Evolutionary conservation across 148 eudicot genomes (phyloP).

Genomic region (Nepenthes gracilis): DNA sequence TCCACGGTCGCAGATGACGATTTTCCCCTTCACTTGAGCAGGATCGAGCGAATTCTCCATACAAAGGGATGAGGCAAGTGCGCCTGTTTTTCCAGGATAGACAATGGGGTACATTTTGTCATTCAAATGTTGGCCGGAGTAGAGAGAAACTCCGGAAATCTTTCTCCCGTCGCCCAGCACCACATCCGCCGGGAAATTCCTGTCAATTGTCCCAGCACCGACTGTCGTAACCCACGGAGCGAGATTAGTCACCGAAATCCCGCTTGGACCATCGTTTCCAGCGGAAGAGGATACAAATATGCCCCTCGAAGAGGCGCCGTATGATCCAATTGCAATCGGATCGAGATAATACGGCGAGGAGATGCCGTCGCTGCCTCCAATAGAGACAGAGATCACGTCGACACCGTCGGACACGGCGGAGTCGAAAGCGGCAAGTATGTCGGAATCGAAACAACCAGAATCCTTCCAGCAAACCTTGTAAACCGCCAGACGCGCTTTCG

Average conservation of each 20-base stretch:
- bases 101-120: conserved; percentile 57
- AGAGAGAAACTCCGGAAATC: conserved; percentile 67
- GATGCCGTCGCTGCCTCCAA: conserved; percentile 91
- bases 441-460: conserved; percentile 90
- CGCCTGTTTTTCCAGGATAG: conserved; percentile 81
- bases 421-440: conserved; percentile 82
- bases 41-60: conserved; percentile 90
- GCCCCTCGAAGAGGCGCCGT: conserved; percentile 76
- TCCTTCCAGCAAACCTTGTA: conserved; percentile 93
- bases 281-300: conserved; percentile 84
- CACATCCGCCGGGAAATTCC: conserved; percentile 85
- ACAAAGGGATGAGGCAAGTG: conserved; percentile 65
- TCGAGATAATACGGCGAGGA: conserved; percentile 94
- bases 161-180: conserved; percentile 58
- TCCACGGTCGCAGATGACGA: conserved; percentile 85
- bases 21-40: conserved; percentile 54
- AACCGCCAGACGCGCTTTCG: conserved; percentile 73
- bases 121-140: conserved; percentile 46
- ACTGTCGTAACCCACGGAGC: conserved; percentile 95
- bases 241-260: conserved; percentile 86
- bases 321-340: conserved; percentile 92
- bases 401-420: conserved; percentile 85
- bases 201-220: conserved; percentile 86
- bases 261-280: conserved; percentile 90
- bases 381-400: conserved; percentile 78